Base-by-base conservation (phyloP, 139 green algal species). In the Limnomonas spitsbergensis region DNA sequence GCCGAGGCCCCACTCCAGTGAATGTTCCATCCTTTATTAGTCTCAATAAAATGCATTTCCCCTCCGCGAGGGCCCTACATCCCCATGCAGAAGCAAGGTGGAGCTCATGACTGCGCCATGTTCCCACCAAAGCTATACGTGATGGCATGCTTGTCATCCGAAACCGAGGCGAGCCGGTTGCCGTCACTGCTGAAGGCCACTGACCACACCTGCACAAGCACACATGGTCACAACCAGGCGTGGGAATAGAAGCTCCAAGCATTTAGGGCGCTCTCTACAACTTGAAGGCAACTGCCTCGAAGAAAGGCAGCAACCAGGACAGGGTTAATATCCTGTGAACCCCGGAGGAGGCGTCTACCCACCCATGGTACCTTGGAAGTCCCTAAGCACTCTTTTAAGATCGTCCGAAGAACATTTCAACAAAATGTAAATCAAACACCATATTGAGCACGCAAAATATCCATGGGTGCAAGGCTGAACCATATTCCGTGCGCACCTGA, bases 111-210 rank as follows among this genome's bases (percentile, higher is more conserved):
- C 29, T 70, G 56, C 56, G 24, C n/a, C 29, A 70, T 20, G 29
- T 32, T 32, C 3, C 68, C 68, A 42, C 68, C 68, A 42, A 32
- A 78, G 74, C 78, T 84, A 38, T 91, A 93, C 1, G 92, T 38
- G 36, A 80, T 77, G 0, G 94, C 61, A 37, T 78, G 80, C 69
- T 88, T 87, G 82, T 96, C 92, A 82, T 96, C 92, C 1, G 83
- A 89, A 0, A 83, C 90, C 14, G 81, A 90, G 0, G 84, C 90
- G 29, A 94, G 74, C 7, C 85, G 70, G 2, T 56, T 85, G 31
- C 92, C 92, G 37, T 91, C 85, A 2, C 37, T 37, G 26, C 82
- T 83, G 76, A 90, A 96, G 0, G 89, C 86, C n/a, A 93, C 85
- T 9, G 73, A 82, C 92, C 92, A 96, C 1, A 95, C 90, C 81